Conservation (phyloP, 2,329 filamentous ascomycete genomes). For the Orbilia brochopaga region DNA sequence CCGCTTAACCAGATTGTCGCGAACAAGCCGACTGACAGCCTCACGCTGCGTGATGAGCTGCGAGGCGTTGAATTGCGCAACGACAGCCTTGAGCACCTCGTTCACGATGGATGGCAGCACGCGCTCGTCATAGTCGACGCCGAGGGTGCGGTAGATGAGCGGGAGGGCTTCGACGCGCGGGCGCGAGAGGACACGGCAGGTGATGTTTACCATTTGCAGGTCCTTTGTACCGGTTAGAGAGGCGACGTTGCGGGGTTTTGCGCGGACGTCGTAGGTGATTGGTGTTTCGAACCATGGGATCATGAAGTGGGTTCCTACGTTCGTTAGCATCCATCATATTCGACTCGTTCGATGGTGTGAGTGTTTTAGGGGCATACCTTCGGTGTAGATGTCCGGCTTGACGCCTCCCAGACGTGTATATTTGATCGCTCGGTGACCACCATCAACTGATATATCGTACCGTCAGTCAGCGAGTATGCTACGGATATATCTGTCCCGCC, state of each 20-base stretch:
- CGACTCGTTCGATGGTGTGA: not conserved
- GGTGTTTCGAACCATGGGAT: conserved; percentile 98
- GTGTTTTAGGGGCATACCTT: conserved; percentile 68
- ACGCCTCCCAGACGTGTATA: conserved; percentile 92
- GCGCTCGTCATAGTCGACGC: conserved; percentile 94
- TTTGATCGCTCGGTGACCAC: conserved; percentile 98
- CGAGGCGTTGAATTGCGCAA: conserved; percentile 97
- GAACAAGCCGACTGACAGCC: conserved; percentile 87
- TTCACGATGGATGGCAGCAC: conserved; percentile 98
- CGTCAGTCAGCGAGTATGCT: conserved; percentile 10
- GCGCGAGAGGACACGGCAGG: conserved; percentile 94
- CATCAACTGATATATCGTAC: conserved; percentile 70
- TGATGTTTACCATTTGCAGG: conserved; percentile 99
- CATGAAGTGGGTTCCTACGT: conserved; percentile 82
- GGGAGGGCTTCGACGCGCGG: conserved; percentile 87
- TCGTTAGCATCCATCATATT: conserved; percentile 10
- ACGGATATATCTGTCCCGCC: conserved; percentile 43
- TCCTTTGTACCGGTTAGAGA: conserved; percentile 98
- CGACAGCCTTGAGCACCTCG: conserved; percentile 97
- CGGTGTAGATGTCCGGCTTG: conserved; percentile 90
- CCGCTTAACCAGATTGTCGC: conserved; percentile 88
- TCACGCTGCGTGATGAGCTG: conserved; percentile 99
- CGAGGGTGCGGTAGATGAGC: conserved; percentile 95
- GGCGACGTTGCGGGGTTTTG: conserved; percentile 93
- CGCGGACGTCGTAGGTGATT: conserved; percentile 95